Evolutionary conservation across 495 filamentous ascomycete genomes (phyloP).

Genomic region (Cryomyces antarcticus): DNA sequence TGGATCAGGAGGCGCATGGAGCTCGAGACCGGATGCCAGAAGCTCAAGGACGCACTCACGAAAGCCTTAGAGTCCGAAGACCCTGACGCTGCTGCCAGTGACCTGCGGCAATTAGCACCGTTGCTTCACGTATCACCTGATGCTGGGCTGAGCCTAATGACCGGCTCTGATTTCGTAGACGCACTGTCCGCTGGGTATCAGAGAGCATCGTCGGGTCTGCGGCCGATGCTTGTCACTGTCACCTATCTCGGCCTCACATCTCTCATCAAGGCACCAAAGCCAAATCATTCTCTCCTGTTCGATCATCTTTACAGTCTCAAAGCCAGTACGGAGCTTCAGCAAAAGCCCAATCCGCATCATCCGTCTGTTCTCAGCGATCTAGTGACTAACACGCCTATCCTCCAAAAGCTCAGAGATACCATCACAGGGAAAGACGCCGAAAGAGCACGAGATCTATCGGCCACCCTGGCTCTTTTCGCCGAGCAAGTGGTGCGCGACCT

Average conservation of each 20-base stretch:
- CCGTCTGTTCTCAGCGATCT: conserved; percentile 39
- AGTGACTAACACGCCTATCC: conserved; percentile 36
- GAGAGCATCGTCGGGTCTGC: conserved; percentile 33
- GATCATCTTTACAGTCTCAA: conserved; percentile 74
- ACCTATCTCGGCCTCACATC: conserved; percentile 52
- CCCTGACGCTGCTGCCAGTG: conserved; percentile 17
- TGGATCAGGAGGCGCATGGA: conserved; percentile 24
- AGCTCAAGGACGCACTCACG: conserved; percentile 26
- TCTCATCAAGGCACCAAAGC: conserved; percentile 39
- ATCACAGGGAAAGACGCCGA: conserved; percentile 11
- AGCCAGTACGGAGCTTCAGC: conserved; percentile 29
- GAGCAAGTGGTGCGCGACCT: conserved; percentile 24
- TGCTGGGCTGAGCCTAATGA: conserved; percentile 42
- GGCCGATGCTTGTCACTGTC: conserved; percentile 43
- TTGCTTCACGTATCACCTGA: conserved; percentile 33
- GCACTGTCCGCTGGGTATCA: conserved; percentile 45
- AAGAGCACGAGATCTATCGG: conserved; percentile 37
- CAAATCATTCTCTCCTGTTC: conserved; percentile 48
- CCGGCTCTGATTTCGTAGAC: conserved; percentile 72
- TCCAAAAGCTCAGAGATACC: conserved; percentile 19
- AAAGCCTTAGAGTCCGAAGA: conserved; percentile 28
- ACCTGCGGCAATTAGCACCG: conserved; percentile 26
- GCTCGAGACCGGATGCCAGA: conserved; percentile 24
- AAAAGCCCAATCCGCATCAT: conserved; percentile 16
- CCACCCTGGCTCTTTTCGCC: conserved; percentile 32